These are phyloP conservation scores for Aspergillus hiratsukae DNA, from an alignment of 2,329 filamentous ascomycete species.

Conservation along the genomic window DNA sequence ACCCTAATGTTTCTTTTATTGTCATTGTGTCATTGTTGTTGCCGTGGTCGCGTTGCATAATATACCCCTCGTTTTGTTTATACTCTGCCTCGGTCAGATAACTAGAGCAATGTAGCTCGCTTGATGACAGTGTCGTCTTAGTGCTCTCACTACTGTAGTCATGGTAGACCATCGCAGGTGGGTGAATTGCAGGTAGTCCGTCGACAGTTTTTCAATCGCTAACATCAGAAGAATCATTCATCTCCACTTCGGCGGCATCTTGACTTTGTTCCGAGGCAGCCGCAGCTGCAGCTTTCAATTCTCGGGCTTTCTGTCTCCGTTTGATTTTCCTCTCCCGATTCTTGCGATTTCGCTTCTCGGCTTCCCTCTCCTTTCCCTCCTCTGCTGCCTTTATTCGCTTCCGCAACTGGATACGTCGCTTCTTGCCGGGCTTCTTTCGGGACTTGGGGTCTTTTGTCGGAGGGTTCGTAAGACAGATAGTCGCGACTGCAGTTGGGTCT, in stretches of 20 bases:
- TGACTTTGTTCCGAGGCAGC: conserved; percentile 10
- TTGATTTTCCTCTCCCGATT: conserved; percentile 38
- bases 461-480: conserved; percentile 19
- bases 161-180: not conserved
- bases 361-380: conserved; percentile 30
- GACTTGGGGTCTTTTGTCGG: conserved; percentile 25
- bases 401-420: conserved; percentile 38
- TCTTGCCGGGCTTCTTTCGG: conserved; percentile 41
- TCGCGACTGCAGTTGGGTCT: conserved; percentile 7
- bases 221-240: conserved; percentile 13
- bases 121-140: not conserved
- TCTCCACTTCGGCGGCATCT: conserved; percentile 14
- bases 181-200: conserved; percentile 7
- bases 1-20: not conserved
- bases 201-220: conserved; percentile 6
- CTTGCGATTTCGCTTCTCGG: conserved; percentile 37
- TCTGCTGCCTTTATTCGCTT: conserved; percentile 28
- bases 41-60: conserved; percentile 3
- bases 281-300: conserved; percentile 30
- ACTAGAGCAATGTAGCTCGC: not conserved
- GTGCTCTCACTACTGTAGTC: not conserved
- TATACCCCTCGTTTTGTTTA: conserved; percentile 5
- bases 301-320: conserved; percentile 34
- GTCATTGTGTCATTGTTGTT: not conserved
- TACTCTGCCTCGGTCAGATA: conserved; percentile 13